Evolutionary conservation across 2,329 filamentous ascomycete genomes (phyloP), one percentile per base, ranked within the genome.

Genomic region (Aspergillus brunneoviolaceus): DNA sequence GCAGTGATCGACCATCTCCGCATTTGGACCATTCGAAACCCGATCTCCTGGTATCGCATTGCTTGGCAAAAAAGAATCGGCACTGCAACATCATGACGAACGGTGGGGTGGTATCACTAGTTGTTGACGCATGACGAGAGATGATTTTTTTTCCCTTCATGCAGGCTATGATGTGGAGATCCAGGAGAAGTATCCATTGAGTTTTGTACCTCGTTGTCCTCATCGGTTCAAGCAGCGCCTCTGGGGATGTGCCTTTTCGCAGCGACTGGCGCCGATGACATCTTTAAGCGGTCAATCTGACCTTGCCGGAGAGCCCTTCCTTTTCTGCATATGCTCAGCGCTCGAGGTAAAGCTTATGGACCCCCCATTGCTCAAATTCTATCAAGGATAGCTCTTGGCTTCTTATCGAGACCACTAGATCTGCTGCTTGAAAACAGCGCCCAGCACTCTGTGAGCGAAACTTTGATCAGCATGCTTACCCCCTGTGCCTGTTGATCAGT

Each of bases 21-120:
- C 56, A 52, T 55, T 50, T 49, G 48, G 53, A 31, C 47, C 55
- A 21, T 23, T 39, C 42, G 53, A 57, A 56, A 60, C 59, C 31
- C 27, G 25, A 57, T 33, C 42, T 55, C 53, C 42, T 59, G 60
- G 52, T 35, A 51, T 35, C 33, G 33, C 33, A 29, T 23, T 19
- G 50, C 57, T 54, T 59, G 59, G 59, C 55, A 49, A 39, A 53
- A 31, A 50, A 55, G 45, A 9, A n/a, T 45, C 53, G 25, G 42
- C 11, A 47, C 53, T 62, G 62, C 57, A 65, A 64, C 62, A 51
- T 51, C 52, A 55, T 52, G 59, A 63, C 58, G 62, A 63, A 62
- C 61, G 21, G 63, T 65, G 61, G 63, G 63, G 59, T 27, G 33
- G 19, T 5, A 27, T 49, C 16, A 16, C 42, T 16, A 49, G n/a